A percentile compares a stretch with the other conserved stretches of the same genome.
phyloP scores from a whole-genome alignment of 2,329 filamentous ascomycete species.

The Sporothrix sp. region DNA sequence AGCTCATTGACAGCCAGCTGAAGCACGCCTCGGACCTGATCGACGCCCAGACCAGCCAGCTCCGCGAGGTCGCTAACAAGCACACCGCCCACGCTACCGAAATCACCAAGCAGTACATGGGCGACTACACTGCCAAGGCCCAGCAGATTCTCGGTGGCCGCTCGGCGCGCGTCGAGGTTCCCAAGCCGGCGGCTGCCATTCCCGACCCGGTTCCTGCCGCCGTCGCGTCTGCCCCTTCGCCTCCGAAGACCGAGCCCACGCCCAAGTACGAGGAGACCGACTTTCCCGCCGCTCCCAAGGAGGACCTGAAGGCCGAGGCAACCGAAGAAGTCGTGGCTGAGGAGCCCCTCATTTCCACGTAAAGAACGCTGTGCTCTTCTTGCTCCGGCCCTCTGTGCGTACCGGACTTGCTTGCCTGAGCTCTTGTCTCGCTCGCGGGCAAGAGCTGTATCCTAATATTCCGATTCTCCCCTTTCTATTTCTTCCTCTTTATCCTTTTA shows the following conservation, averaged over 20 bases:
- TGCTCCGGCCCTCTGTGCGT: too few relatives aligned
- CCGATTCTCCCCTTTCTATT: not conserved
- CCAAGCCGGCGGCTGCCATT: constrained; percentile 23
- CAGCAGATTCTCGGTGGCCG: constrained; percentile 51
- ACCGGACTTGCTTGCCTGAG: not conserved
- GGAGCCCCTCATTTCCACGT: constrained; percentile 19
- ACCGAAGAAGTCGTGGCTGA: constrained; percentile 20
- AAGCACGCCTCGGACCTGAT: constrained; percentile 47
- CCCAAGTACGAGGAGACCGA: constrained; percentile 33
- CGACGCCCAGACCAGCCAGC: constrained; percentile 53
- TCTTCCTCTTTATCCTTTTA: not conserved
- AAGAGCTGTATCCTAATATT: not conserved
- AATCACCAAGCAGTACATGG: constrained; percentile 57
- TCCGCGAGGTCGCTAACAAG: constrained; percentile 51
- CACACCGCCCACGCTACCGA: constrained; percentile 54
- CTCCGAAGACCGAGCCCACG: constrained; percentile 17
- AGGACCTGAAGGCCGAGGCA: constrained; percentile 34
- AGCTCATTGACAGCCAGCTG: constrained; percentile 56
- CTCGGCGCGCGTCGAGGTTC: constrained; percentile 33
- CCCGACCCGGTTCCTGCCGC: not conserved
- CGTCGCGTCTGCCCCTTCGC: constrained; percentile 10
- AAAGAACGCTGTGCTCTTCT: not conserved
- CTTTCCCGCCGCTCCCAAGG: constrained; percentile 37
- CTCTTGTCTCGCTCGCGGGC: not conserved
- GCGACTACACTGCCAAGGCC: constrained; percentile 58